Evolutionary conservation across 2,329 filamentous ascomycete species (phyloP).

Genomic region (Fusarium albosuccineum): DNA sequence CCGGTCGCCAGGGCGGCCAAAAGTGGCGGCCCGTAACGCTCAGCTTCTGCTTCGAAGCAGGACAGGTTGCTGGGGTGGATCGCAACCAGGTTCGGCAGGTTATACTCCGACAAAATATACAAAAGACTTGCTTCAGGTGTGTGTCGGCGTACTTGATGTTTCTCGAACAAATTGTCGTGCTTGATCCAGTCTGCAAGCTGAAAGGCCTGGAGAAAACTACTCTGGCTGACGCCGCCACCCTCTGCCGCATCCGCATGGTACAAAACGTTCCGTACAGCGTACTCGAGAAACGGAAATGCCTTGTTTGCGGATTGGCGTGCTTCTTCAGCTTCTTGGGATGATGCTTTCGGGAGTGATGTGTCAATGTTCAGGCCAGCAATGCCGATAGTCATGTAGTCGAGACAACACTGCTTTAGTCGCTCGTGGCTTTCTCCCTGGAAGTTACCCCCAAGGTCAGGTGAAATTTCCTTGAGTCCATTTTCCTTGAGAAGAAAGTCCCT

Average conservation of each 20-base stretch:
- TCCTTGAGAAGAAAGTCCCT: constrained; percentile 59
- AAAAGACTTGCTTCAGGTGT: constrained; percentile 8
- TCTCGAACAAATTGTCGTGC: constrained; percentile 13
- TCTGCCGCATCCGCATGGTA: constrained; percentile 34
- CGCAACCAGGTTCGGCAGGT: background rate
- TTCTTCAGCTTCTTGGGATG: background rate
- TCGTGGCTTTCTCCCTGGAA: constrained; percentile 12
- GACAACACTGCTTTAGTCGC: constrained; percentile 21
- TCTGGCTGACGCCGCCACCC: background rate
- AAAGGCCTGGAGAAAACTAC: background rate
- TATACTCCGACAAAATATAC: constrained; percentile 12
- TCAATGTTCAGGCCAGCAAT: background rate
- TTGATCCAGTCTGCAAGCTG: constrained; percentile 2
- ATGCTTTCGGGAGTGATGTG: background rate
- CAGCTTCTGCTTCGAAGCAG: background rate
- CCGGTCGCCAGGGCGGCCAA: background rate
- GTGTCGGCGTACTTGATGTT: background rate
- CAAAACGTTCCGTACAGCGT: constrained; percentile 21
- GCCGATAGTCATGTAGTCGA: background rate
- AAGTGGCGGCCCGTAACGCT: background rate
- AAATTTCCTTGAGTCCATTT: constrained; percentile 41
- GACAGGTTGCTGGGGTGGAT: background rate
- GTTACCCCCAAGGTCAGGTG: background rate
- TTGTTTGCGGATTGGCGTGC: background rate
- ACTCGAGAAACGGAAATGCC: constrained; percentile 27